These are phyloP conservation scores for Alternaria triticina DNA, from an alignment of 2,329 filamentous ascomycete species.

Conservation along the genomic window DNA sequence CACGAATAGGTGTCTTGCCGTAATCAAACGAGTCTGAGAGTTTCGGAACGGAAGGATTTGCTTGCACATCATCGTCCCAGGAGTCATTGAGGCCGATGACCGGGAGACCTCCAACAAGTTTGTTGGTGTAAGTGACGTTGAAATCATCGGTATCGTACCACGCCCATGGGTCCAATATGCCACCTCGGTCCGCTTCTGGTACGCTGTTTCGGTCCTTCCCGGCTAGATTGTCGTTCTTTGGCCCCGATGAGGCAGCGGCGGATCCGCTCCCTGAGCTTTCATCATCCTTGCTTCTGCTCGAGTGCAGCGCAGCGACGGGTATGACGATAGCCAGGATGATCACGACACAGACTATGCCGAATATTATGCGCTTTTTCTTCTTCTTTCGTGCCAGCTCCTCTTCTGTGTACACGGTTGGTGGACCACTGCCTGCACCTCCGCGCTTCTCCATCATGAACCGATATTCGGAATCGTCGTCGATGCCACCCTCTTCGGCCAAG, in stretches of 20 bases:
- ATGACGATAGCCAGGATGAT: slow-evolving; percentile 56
- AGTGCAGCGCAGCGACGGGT: slow-evolving; percentile 54
- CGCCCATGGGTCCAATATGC: slow-evolving; percentile 84
- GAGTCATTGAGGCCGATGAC: slow-evolving; percentile 85
- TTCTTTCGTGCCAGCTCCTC: slow-evolving; percentile 48
- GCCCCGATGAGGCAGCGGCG: slow-evolving; percentile 30
- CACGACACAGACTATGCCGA: slow-evolving; percentile 46
- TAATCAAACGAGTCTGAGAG: slow-evolving; percentile 82
- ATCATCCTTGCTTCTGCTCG: slow-evolving; percentile 50
- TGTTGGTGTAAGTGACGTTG: slow-evolving; percentile 90
- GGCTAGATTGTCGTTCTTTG: slow-evolving; percentile 54
- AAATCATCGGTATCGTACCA: slow-evolving; percentile 93
- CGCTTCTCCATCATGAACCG: slow-evolving; percentile 50
- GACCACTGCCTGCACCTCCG: slow-evolving; percentile 50
- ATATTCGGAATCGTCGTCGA: slow-evolving; percentile 52
- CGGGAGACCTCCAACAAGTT: slow-evolving; percentile 83
- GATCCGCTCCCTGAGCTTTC: slow-evolving; percentile 31
- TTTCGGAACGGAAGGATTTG: slow-evolving; percentile 81
- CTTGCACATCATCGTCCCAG: slow-evolving; percentile 82
- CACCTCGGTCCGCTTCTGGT: slow-evolving; percentile 69
- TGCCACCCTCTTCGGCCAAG: slow-evolving; percentile 53
- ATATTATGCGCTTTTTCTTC: slow-evolving; percentile 61
- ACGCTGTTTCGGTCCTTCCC: slow-evolving; percentile 53
- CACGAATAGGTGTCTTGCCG: slow-evolving; percentile 77
- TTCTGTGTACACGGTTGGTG: slow-evolving; percentile 44